Evolutionary conservation across 2,329 filamentous ascomycete species (phyloP).

Genomic region (Monilinia polystroma): DNA sequence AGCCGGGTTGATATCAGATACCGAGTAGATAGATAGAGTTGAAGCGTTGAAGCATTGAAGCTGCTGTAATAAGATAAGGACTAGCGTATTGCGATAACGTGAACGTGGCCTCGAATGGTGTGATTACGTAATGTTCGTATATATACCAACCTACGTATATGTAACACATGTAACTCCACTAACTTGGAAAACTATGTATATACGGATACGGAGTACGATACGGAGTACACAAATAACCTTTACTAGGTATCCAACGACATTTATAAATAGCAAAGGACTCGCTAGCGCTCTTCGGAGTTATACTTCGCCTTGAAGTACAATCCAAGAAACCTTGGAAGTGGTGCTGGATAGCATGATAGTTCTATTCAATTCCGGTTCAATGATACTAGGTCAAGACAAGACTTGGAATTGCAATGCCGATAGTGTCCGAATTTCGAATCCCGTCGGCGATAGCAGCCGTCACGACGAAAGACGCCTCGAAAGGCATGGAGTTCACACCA

Average conservation of each 20-base stretch:
- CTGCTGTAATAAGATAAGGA: conserved; percentile 7
- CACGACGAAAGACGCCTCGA: background rate
- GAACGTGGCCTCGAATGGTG: background rate
- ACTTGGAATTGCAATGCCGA: background rate
- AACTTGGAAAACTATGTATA: no score
- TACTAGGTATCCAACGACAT: no score
- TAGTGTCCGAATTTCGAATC: conserved; percentile 13
- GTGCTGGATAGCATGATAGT: background rate
- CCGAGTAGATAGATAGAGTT: no score
- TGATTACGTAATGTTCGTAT: conserved; percentile 3
- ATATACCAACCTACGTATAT: no score
- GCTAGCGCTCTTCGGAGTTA: no score
- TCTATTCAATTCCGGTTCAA: background rate
- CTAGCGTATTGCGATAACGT: conserved; percentile 8
- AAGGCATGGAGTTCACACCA: background rate
- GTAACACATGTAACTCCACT: no score
- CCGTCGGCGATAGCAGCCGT: background rate
- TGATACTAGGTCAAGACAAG: background rate
- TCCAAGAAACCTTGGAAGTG: background rate
- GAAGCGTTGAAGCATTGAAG: background rate
- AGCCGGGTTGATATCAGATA: no score
- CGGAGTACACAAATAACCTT: no score
- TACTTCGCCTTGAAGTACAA: background rate
- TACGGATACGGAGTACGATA: no score
- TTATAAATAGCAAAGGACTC: no score